A percentile compares a stretch with the other conserved stretches of the same genome.
These are phyloP conservation scores for Salix dunnii DNA, from an alignment of 345 rosid genomes.

Conservation along the genomic window DNA sequence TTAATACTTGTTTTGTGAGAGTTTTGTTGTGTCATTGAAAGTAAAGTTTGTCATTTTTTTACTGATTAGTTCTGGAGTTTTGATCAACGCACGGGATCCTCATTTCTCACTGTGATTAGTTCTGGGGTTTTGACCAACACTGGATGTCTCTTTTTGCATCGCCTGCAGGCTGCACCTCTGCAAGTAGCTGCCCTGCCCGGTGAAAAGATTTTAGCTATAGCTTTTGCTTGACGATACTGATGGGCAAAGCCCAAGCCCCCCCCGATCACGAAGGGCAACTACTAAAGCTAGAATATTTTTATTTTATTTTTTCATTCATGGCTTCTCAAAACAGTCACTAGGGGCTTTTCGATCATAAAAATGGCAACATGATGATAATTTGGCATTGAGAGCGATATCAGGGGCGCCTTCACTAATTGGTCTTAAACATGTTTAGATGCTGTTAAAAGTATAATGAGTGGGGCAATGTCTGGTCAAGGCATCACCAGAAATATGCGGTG, in stretches of 20 bases:
- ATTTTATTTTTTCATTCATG: too few relatives aligned
- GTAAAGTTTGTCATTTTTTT: conserved; percentile 6
- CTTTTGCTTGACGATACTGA: neutral
- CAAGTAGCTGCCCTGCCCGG: too few relatives aligned
- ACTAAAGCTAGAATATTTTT: too few relatives aligned
- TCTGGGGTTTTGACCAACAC: neutral
- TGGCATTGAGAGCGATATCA: too few relatives aligned
- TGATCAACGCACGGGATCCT: neutral
- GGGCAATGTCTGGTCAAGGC: neutral
- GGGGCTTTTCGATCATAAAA: too few relatives aligned
- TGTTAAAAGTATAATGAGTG: neutral
- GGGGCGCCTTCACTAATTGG: too few relatives aligned
- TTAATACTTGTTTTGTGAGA: conserved; percentile 29
- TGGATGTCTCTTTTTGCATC: neutral
- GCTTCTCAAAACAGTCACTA: too few relatives aligned
- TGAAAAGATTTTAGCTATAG: neutral
- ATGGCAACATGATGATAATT: too few relatives aligned
- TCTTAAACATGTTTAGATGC: neutral
- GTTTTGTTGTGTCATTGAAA: conserved; percentile 22
- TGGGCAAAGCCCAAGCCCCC: neutral
- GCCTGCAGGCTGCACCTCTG: neutral
- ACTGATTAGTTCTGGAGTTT: conserved; percentile 1
- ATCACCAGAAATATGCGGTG: neutral
- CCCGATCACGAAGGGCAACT: too few relatives aligned
- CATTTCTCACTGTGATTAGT: neutral